Evolutionary conservation across 2,329 filamentous ascomycete genomes (phyloP).

Genomic region (Aspergillus phoenicis): DNA sequence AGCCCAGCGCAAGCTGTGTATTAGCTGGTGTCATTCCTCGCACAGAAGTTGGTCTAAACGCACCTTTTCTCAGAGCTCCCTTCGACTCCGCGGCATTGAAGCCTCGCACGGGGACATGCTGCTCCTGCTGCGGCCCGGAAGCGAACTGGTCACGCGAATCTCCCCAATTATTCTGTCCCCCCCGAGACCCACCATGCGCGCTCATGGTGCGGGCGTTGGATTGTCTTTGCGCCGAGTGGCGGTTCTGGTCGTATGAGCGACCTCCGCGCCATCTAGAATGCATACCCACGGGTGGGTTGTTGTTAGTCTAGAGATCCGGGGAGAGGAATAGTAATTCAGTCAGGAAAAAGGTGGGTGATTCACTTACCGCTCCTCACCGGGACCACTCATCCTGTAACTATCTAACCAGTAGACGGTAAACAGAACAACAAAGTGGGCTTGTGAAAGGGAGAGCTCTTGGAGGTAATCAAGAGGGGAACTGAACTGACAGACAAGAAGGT

Average conservation of each 20-base stretch:
- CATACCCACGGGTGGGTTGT: neutral
- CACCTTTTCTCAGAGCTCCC: conserved; percentile 45
- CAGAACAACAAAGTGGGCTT: neutral
- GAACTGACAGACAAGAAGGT: neutral
- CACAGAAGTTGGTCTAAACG: neutral
- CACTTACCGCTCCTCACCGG: conserved; percentile 40
- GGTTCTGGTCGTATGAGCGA: conserved; percentile 39
- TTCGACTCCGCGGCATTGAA: conserved; percentile 50
- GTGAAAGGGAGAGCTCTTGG: neutral
- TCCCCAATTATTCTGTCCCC: conserved; percentile 35
- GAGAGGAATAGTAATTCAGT: neutral
- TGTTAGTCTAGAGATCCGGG: neutral
- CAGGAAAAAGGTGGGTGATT: neutral
- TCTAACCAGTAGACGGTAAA: conserved; percentile 2
- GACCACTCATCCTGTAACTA: conserved; percentile 38
- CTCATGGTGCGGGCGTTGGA: conserved; percentile 35
- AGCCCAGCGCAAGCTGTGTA: neutral
- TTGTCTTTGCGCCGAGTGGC: conserved; percentile 42
- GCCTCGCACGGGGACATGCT: conserved; percentile 45
- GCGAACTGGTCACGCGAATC: conserved; percentile 26
- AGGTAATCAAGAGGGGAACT: neutral
- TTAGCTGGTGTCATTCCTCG: neutral
- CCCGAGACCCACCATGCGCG: conserved; percentile 35
- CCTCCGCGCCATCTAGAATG: conserved; percentile 43
- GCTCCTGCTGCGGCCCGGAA: conserved; percentile 34